These are phyloP conservation scores for Alternaria infectoria DNA, from an alignment of 2,329 filamentous ascomycete species.

Conservation along the genomic window DNA sequence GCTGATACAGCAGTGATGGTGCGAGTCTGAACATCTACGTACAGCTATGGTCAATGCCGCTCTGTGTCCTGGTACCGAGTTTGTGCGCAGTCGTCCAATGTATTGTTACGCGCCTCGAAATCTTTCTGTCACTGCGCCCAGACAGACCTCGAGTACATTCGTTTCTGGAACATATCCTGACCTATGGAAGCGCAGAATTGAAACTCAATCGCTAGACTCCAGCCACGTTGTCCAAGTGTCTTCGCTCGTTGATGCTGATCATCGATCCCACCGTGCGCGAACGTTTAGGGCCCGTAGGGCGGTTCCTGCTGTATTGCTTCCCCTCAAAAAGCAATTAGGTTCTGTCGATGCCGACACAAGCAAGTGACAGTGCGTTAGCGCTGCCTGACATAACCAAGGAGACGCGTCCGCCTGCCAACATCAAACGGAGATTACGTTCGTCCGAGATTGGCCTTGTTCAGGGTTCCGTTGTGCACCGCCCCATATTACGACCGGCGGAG, in stretches of 20 bases:
- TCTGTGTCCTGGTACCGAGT: not conserved
- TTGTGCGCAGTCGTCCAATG: not conserved
- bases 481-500: not conserved
- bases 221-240: not conserved
- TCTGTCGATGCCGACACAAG: not conserved
- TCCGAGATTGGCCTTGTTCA: not conserved
- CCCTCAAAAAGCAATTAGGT: not conserved
- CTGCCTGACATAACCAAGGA: not conserved
- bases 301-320: not conserved
- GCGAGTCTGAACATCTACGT: not conserved
- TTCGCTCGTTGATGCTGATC: not conserved
- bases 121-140: not conserved
- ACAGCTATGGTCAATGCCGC: not conserved
- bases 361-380: not conserved
- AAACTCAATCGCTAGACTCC: not conserved
- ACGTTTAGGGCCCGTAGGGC: not conserved
- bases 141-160: not conserved
- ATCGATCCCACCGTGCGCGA: not conserved
- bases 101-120: not conserved
- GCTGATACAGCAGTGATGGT: not conserved
- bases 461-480: not conserved
- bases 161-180: no score
- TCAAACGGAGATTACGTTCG: not conserved
- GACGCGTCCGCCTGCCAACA: not conserved
- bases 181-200: not conserved